Percentiles rank a stretch among this genome's conserved stretches.
Conservation (phyloP, 2,329 filamentous ascomycete species). For the Fusarium falciforme region DNA sequence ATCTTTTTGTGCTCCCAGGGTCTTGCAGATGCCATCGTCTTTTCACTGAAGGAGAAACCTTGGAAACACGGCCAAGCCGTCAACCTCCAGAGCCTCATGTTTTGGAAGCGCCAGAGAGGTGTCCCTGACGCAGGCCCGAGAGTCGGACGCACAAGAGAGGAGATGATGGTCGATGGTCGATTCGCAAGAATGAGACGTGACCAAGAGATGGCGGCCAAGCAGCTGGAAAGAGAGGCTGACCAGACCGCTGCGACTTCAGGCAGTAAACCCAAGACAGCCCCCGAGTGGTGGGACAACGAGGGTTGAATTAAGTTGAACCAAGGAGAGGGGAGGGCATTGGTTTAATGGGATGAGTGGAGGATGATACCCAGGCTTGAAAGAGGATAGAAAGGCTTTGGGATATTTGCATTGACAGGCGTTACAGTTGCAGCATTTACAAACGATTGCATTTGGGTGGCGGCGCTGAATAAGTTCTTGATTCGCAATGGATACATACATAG, state of each 20-base stretch:
- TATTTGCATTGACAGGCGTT: slow-evolving; percentile 35
- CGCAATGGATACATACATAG: not conserved
- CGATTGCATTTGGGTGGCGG: slow-evolving; percentile 6
- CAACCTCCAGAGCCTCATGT: slow-evolving; percentile 19
- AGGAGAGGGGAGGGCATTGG: not conserved
- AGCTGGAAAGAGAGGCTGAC: slow-evolving; percentile 27
- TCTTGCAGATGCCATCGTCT: slow-evolving; percentile 74
- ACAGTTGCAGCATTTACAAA: slow-evolving; percentile 8
- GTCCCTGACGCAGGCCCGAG: slow-evolving; percentile 26
- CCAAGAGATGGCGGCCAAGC: slow-evolving; percentile 56
- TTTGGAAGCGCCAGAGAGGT: slow-evolving; percentile 18
- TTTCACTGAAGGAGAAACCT: slow-evolving; percentile 76
- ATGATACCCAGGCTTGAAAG: slow-evolving; percentile 35
- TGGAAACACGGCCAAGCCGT: slow-evolving; percentile 59
- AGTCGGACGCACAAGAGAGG: slow-evolving; percentile 62
- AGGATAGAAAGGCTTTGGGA: slow-evolving; percentile 9
- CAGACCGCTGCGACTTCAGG: not conserved
- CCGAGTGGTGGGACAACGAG: slow-evolving; percentile 48
- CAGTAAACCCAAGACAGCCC: slow-evolving; percentile 21
- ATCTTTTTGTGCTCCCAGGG: slow-evolving; percentile 74
- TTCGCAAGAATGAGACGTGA: slow-evolving; percentile 61
- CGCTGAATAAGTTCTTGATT: not conserved
- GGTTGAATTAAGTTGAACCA: slow-evolving; percentile 20
- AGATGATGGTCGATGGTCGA: slow-evolving; percentile 63
- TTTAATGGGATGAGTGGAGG: not conserved